Base-by-base conservation (phyloP, 1,139 yeast species). In the Saccharomyces hybrid region DNA sequence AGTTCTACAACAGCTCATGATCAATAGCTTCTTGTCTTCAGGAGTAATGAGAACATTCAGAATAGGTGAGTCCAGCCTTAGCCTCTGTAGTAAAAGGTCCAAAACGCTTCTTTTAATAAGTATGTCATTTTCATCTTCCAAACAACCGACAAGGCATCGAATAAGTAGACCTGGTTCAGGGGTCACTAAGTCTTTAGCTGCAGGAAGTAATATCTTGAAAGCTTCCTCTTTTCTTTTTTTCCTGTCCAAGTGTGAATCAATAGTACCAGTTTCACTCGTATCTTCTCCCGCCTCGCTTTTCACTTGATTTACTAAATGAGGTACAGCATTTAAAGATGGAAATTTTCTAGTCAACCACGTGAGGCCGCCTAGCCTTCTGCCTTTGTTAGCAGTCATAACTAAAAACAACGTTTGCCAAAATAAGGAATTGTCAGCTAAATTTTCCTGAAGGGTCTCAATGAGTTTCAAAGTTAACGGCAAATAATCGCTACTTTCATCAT, bases 31-130 rank as follows among this genome's bases (percentile, higher is more conserved):
- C 54, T 80, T 77, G 61, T 88, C 96, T 5, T 75, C 72, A 0
- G 71, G 63, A 1, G 80, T 71, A 1, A 83, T 74, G 9, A 80
- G 62, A 2, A 69, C 62, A 48, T 78, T 79, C 20, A 88, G 69
- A 0, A 86, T 79, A 0, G 79, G 78, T 13, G 89, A 80, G 57
- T 80, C 78, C 13, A 93, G 73, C 8, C 88, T 87, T 16, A 91
- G 63, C 59, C 84, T 83, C 23, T 83, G 77, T 49, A 86, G 78
- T 51, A 93, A 72, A 30, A 93, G 71, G 64, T 93, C 99, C 64
- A 95, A 81, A 60, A 88, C 89, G 0, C 98, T 97, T 60, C 99
- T 78, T 60, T 89, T 91, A 2, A 90, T 90, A 11, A 91, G 77
- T 3, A 88, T 72, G 61, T 78, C 79, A 57, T 86, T 81, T 8